Percentiles rank a stretch among this genome's conserved stretches.
Conservation (phyloP, 768 basidiomycete genomes). For the Termitomyces eurrhizus region DNA sequence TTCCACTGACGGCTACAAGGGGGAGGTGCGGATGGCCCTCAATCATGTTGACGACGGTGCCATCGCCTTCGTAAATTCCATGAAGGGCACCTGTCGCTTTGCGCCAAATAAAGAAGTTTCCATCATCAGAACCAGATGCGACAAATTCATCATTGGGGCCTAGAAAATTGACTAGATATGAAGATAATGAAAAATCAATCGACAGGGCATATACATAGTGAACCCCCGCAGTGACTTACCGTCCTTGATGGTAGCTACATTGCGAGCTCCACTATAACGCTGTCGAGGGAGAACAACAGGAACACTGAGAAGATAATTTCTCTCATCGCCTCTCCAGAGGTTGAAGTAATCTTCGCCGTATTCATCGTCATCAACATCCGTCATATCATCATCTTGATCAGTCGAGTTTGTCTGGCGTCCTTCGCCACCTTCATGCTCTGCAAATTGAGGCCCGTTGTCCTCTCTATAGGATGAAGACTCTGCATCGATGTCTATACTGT, state of each 20-base stretch:
- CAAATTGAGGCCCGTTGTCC: constrained; percentile 17
- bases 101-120: constrained; percentile 84
- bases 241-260: constrained; percentile 84
- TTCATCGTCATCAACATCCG: constrained; percentile 21
- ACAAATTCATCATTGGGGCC: constrained; percentile 77
- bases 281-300: constrained; percentile 60
- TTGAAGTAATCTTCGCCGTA: constrained; percentile 25
- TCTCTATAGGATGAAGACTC: constrained; percentile 9
- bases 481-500: constrained; percentile 25
- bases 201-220: not conserved
- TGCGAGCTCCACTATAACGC: constrained; percentile 67
- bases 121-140: constrained; percentile 83
- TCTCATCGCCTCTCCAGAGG: constrained; percentile 20
- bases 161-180: constrained; percentile 69
- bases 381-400: constrained; percentile 1
- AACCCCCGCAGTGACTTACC: constrained; percentile 41
- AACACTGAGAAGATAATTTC: constrained; percentile 28
- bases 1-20: constrained; percentile 81
- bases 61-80: constrained; percentile 83
- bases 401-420: constrained; percentile 3
- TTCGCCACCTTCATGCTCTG: constrained; percentile 20
- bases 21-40: constrained; percentile 82
- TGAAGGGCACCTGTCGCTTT: constrained; percentile 61
- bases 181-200: not conserved
- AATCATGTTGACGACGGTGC: constrained; percentile 78